phyloP scores from a whole-genome alignment of 2,329 filamentous ascomycete genomes.

The Aspergillus sp. region DNA sequence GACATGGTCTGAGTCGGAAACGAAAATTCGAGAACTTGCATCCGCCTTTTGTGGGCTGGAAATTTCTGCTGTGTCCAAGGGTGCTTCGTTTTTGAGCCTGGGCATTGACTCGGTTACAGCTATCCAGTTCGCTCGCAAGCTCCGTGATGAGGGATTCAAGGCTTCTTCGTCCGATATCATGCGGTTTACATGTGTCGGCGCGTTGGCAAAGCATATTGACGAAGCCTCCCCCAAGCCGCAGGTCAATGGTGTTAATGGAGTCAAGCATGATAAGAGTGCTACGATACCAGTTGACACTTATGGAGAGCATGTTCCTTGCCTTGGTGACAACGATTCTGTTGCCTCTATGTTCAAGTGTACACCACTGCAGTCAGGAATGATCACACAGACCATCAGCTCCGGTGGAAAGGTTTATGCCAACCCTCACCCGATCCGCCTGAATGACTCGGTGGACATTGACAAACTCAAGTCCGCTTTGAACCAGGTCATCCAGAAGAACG shows the following conservation, averaged over 20 bases:
- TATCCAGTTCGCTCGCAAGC: conserved; percentile 32
- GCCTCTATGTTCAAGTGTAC: conserved; percentile 57
- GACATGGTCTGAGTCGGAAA: conserved; percentile 24
- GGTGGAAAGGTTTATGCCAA: conserved; percentile 67
- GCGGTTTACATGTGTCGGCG: conserved; percentile 31
- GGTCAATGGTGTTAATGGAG: conserved; percentile 11
- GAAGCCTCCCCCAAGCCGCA: conserved; percentile 1
- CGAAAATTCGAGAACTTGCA: conserved; percentile 23
- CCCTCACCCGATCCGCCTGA: conserved; percentile 62
- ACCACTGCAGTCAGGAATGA: conserved; percentile 78
- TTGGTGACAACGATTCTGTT: conserved; percentile 21
- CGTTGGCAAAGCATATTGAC: conserved; percentile 23
- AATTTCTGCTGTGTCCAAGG: conserved; percentile 24
- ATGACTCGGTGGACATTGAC: conserved; percentile 41
- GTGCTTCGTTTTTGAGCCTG: conserved; percentile 32
- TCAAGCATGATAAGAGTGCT: not conserved
- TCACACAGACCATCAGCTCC: conserved; percentile 65
- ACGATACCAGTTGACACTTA: conserved; percentile 11
- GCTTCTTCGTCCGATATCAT: conserved; percentile 38
- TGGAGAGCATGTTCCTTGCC: conserved; percentile 16
- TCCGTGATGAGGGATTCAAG: conserved; percentile 27
- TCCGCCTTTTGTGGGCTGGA: conserved; percentile 26
- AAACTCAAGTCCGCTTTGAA: conserved; percentile 59
- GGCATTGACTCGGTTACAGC: conserved; percentile 35
- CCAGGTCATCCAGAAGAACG: conserved; percentile 49